Base-by-base conservation (phyloP, 2,329 filamentous ascomycete species). In the Trichocomaceae sp. region DNA sequence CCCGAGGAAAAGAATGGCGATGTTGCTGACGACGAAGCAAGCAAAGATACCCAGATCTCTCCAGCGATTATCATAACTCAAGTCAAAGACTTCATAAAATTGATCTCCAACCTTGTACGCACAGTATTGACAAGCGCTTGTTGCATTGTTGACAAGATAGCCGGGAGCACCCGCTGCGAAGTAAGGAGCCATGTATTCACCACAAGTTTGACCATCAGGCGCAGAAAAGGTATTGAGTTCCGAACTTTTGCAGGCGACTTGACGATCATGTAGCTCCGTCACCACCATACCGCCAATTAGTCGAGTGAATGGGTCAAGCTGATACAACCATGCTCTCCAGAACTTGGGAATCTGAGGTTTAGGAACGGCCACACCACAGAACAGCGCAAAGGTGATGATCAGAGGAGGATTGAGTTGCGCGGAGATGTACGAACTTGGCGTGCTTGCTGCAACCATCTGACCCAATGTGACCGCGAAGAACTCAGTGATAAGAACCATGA, bases 301-400 rank as follows among this genome's bases (percentile, higher is more conserved):
- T 6, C 88, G 83, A 0, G 88, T 95, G 70, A 93, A 90, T 2
- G 89, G 89, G 65, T 90, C 84, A 15, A 95, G 82, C 69, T 92
- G 77, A 75, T 91, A 91, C 7, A 93, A 77, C 88, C 88, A 93
- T 1, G 80, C 77, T 33, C 85, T 80, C 87, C 87, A 93, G 73
- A 90, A 90, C 1, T 72, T 75, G 1, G 88, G 86, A 72, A 95
- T 95, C 69, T 88, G 83, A 0, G 85, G 81, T 42, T 84, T 82
- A 0, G 90, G 86, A 50, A 95, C 88, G 0, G 88, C 87, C 58
- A 95, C 90, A 70, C 90, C 90, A 64, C 88, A 95, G 82, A 95
- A 95, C 22, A 95, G 79, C 1, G 86, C 81, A 65, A 95, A 92
- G 56, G 86, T 83, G 68, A 93, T 88, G 70, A 90, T 85, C 67